Conservation (phyloP, 2,329 filamentous ascomycete species). For the Pseudogymnoascus verrucosus region DNA sequence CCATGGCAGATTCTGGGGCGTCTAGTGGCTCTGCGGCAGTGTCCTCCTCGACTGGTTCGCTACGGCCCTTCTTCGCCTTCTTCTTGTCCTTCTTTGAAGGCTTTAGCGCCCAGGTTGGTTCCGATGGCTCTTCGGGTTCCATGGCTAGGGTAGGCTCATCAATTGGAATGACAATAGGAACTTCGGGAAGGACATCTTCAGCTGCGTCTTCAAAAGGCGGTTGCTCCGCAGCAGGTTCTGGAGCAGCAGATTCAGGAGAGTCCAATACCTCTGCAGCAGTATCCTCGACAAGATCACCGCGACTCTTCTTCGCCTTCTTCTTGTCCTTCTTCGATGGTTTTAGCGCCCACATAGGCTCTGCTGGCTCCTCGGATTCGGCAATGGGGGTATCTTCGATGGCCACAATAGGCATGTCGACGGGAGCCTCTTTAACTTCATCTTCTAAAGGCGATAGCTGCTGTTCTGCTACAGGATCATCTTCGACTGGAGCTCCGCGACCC, state of each 20-base stretch:
- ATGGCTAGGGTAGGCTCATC: neutral
- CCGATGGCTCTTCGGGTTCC: neutral
- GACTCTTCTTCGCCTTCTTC: slow-evolving; percentile 23
- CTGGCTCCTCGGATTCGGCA: neutral
- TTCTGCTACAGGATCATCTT: neutral
- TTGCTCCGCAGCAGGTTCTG: neutral
- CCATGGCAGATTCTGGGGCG: neutral
- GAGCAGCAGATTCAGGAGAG: neutral
- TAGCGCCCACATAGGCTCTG: neutral
- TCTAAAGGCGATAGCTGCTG: neutral
- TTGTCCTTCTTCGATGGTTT: slow-evolving; percentile 31
- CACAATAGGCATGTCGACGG: neutral
- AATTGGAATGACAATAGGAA: neutral
- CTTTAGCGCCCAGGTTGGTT: neutral
- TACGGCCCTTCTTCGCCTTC: slow-evolving; percentile 12
- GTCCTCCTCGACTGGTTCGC: neutral
- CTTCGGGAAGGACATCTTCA: neutral
- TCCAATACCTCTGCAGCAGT: neutral
- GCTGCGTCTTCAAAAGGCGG: neutral
- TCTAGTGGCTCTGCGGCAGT: neutral
- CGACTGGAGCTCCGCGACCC: neutral
- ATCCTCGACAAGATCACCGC: neutral
- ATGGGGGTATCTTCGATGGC: slow-evolving; percentile 1
- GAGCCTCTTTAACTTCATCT: neutral
- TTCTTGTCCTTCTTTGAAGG: slow-evolving; percentile 33